A percentile compares a stretch with the other conserved stretches of the same genome.
phyloP scores from a whole-genome alignment of 164 flowering plant species.

The Stephania cephalantha region DNA sequence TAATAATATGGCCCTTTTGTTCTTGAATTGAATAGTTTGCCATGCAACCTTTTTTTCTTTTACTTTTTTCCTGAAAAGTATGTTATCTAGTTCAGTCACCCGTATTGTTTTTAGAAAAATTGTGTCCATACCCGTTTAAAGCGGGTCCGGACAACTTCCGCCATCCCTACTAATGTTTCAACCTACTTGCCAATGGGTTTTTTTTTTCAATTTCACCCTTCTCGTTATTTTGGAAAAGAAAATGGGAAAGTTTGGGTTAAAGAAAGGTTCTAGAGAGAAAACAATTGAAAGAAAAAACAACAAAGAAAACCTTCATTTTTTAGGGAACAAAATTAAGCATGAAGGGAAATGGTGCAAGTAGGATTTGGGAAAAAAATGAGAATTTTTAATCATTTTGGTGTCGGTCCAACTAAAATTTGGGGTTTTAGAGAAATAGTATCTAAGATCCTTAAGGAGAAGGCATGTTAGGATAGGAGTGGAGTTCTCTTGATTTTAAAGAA shows the following conservation, averaged over 20 bases:
- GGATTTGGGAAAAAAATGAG: neutral
- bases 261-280: neutral
- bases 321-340: neutral
- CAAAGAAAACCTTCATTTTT: neutral
- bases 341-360: neutral
- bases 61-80: neutral
- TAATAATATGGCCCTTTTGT: neutral
- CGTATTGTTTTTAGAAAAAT: too few species aligned
- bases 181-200: neutral
- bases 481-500: neutral
- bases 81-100: too few species aligned
- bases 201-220: neutral
- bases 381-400: neutral
- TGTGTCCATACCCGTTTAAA: too few species aligned
- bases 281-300: neutral
- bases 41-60: neutral
- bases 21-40: neutral
- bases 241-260: neutral
- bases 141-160: too few species aligned
- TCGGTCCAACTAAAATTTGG: neutral
- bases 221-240: neutral
- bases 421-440: neutral
- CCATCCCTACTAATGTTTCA: neutral
- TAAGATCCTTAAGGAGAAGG: neutral
- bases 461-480: neutral